Percentiles rank a stretch among this genome's conserved stretches.
Conservation (phyloP, 805 yeast genomes). For the Zygosaccharomyces gambellarensis region DNA sequence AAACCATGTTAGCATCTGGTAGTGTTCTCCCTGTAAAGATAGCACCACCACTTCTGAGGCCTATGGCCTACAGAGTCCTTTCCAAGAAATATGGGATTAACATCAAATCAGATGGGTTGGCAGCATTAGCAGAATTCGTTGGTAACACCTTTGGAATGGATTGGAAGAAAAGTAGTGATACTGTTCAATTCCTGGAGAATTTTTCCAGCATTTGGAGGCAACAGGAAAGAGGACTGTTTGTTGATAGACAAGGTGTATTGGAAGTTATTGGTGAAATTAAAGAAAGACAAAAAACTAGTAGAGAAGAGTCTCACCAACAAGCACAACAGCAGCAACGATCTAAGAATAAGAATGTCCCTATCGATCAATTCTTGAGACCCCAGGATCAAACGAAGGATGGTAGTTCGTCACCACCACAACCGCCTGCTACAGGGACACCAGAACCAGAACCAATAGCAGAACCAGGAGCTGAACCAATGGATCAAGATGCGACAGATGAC, state of each 20-base stretch:
- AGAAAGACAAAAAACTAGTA: constrained; percentile 28
- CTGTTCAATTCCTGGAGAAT: constrained; percentile 51
- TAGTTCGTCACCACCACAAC: constrained; percentile 3
- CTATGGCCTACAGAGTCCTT: constrained; percentile 82
- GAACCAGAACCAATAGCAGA: background rate
- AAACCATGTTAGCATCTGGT: constrained; percentile 20
- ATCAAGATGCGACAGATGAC: constrained; percentile 6
- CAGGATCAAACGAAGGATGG: background rate
- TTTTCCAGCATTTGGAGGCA: constrained; percentile 82
- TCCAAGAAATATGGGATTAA: constrained; percentile 92
- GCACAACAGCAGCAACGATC: background rate
- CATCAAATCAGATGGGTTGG: constrained; percentile 79
- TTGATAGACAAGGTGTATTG: constrained; percentile 67
- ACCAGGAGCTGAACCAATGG: background rate
- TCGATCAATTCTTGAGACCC: background rate
- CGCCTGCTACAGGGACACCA: constrained; percentile 3
- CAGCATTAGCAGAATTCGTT: constrained; percentile 63
- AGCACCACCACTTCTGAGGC: constrained; percentile 79
- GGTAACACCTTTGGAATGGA: constrained; percentile 77
- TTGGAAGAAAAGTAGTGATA: constrained; percentile 52
- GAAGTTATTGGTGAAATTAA: constrained; percentile 59
- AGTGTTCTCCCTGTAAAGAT: constrained; percentile 65
- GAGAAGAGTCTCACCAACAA: background rate
- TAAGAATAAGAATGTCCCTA: background rate
- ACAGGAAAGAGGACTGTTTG: constrained; percentile 80